phyloP scores from a whole-genome alignment of 495 filamentous ascomycete species.

The Daldinia loculata region DNA sequence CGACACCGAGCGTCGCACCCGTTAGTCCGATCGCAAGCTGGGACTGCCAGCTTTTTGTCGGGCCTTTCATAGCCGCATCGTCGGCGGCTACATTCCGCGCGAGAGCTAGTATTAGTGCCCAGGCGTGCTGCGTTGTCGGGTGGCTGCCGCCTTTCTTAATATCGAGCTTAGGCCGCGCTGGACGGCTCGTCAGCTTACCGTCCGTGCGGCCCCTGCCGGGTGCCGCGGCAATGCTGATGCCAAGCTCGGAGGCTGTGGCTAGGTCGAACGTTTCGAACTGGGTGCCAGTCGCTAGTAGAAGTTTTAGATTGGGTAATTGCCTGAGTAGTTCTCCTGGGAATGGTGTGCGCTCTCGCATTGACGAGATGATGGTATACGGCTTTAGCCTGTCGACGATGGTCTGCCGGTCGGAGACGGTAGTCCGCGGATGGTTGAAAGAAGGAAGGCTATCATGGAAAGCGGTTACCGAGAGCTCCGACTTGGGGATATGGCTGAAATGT shows the following conservation, averaged over 20 bases:
- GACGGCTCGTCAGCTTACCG: constrained; percentile 11
- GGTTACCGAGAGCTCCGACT: constrained; percentile 21
- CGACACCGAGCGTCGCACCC: constrained; percentile 65
- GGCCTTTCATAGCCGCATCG: constrained; percentile 63
- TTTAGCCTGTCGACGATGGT: constrained; percentile 61
- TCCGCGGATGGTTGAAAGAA: constrained; percentile 42
- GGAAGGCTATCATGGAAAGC: constrained; percentile 31
- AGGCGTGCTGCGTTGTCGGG: constrained; percentile 70
- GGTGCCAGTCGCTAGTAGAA: constrained; percentile 69
- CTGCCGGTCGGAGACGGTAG: constrained; percentile 28
- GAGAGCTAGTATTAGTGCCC: constrained; percentile 68
- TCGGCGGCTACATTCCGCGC: constrained; percentile 66
- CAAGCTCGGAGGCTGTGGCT: constrained; percentile 58
- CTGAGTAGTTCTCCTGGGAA: constrained; percentile 63
- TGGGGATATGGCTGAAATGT: constrained; percentile 31
- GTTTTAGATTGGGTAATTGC: constrained; percentile 69
- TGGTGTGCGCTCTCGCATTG: constrained; percentile 72
- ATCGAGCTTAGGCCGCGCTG: constrained; percentile 32
- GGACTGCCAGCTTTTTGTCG: constrained; percentile 63
- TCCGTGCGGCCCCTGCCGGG: constrained; percentile 47
- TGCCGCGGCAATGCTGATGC: constrained; percentile 67
- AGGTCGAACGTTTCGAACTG: constrained; percentile 70
- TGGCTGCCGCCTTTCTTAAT: constrained; percentile 52
- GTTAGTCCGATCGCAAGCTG: constrained; percentile 63
- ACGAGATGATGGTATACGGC: constrained; percentile 67